A percentile compares a stretch with the other conserved stretches of the same genome.
Conservation (phyloP, 2,329 filamentous ascomycete species). For the Onygena corvina region DNA sequence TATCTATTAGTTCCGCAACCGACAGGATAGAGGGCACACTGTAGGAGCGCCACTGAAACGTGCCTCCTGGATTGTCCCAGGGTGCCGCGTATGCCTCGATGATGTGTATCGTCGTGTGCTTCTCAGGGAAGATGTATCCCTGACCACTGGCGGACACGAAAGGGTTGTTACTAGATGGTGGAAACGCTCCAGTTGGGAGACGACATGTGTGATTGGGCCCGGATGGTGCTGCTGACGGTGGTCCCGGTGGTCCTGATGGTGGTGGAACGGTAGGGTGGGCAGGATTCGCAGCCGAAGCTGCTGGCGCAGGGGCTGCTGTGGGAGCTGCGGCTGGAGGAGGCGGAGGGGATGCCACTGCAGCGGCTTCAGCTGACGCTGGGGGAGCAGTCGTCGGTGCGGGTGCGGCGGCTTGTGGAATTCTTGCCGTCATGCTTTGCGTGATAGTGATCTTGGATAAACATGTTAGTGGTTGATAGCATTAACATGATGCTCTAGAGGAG, state of each 20-base stretch:
- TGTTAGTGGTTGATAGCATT: not conserved
- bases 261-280: slow-evolving; percentile 13
- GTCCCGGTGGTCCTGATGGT: slow-evolving; percentile 14
- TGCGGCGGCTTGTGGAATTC: slow-evolving; percentile 7
- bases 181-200: slow-evolving; percentile 41
- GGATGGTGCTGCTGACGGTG: slow-evolving; percentile 33
- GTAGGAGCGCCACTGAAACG: slow-evolving; percentile 39
- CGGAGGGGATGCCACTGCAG: not conserved
- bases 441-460: not conserved
- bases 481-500: not conserved
- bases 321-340: not conserved
- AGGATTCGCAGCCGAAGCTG: slow-evolving; percentile 14
- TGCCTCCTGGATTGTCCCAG: slow-evolving; percentile 25
- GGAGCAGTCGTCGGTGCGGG: slow-evolving; percentile 13
- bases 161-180: slow-evolving; percentile 38
- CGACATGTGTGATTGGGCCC: no score
- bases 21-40: slow-evolving; percentile 45
- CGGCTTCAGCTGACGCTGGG: no score
- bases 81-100: slow-evolving; percentile 35
- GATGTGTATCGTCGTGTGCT: slow-evolving; percentile 50
- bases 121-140: slow-evolving; percentile 49
- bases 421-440: not conserved
- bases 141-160: slow-evolving; percentile 43
- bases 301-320: slow-evolving; percentile 2
- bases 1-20: slow-evolving; percentile 45